Conservation (phyloP, 108 stramenopile species). For the Conticribra guillardii region DNA sequence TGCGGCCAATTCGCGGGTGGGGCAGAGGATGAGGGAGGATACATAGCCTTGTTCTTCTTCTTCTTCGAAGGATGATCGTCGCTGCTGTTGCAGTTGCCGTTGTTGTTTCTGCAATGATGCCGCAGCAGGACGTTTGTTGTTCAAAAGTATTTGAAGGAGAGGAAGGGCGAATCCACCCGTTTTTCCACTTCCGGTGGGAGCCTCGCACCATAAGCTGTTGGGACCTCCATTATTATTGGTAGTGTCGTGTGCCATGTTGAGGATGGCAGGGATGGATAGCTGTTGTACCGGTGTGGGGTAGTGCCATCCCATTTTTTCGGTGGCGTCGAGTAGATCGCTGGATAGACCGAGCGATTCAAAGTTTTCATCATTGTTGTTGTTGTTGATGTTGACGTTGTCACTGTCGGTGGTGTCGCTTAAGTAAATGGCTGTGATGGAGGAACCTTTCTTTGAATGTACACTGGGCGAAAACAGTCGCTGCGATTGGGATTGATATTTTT, state of each 20-base stretch:
- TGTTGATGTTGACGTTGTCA: not conserved
- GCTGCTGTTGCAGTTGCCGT: no score
- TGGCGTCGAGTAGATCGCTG: slow-evolving; percentile 18
- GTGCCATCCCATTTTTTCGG: slow-evolving; percentile 51
- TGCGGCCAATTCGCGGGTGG: slow-evolving; percentile 93
- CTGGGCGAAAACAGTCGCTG: no score
- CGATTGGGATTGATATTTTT: no score
- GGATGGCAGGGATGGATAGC: slow-evolving; percentile 71
- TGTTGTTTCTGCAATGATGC: not conserved
- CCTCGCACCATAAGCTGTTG: slow-evolving; percentile 66
- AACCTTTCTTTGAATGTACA: no score
- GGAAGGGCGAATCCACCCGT: slow-evolving; percentile 92
- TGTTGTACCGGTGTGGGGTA: slow-evolving; percentile 71
- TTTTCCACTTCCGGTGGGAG: slow-evolving; percentile 80
- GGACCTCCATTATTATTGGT: not conserved
- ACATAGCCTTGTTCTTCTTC: slow-evolving; percentile 34
- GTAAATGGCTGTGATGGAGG: no score
- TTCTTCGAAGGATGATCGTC: no score
- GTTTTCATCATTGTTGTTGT: not conserved
- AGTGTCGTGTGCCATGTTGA: slow-evolving; percentile 38
- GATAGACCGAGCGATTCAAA: slow-evolving; percentile 42
- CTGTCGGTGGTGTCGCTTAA: no score
- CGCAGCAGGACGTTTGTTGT: slow-evolving; percentile 8
- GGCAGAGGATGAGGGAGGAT: slow-evolving; percentile 81
- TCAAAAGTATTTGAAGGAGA: slow-evolving; percentile 67